Evolutionary conservation across 1,284 basidiomycete species (phyloP).

Genomic region (Rhodotorula sp.): DNA sequence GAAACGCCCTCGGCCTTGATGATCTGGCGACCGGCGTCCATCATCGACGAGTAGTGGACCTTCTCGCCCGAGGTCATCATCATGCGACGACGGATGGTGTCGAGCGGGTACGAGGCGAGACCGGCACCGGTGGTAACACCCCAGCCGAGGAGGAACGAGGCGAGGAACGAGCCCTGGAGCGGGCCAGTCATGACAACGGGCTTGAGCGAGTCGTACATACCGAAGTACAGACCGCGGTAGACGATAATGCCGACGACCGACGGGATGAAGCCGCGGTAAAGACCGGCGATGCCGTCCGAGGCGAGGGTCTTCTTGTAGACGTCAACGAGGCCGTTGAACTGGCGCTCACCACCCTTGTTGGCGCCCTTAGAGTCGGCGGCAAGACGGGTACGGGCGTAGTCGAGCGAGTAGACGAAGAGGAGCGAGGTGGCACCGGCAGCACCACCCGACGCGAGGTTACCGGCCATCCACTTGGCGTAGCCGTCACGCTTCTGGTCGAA

Average conservation of each 20-base stretch:
- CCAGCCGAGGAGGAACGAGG: slow-evolving; percentile 64
- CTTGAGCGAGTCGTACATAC: slow-evolving; percentile 73
- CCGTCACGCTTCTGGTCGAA: slow-evolving; percentile 47
- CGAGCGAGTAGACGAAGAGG: slow-evolving; percentile 96
- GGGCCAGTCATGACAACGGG: slow-evolving; percentile 85
- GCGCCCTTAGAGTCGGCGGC: slow-evolving; percentile 90
- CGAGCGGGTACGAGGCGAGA: slow-evolving; percentile 91
- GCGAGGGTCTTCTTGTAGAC: slow-evolving; percentile 92
- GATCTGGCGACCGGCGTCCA: slow-evolving; percentile 65
- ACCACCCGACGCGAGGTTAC: slow-evolving; percentile 88
- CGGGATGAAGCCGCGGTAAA: slow-evolving; percentile 93
- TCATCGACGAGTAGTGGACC: slow-evolving; percentile 64
- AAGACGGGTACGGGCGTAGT: slow-evolving; percentile 95
- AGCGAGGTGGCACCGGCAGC: slow-evolving; percentile 61
- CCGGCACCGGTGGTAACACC: slow-evolving; percentile 93
- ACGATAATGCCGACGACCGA: slow-evolving; percentile 94
- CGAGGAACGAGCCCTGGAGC: slow-evolving; percentile 84
- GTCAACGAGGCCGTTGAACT: slow-evolving; percentile 93
- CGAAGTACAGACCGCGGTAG: slow-evolving; percentile 85
- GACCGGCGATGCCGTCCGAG: slow-evolving; percentile 48
- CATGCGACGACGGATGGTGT: slow-evolving; percentile 74
- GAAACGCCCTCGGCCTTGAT: slow-evolving; percentile 79
- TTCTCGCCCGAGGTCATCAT: slow-evolving; percentile 69
- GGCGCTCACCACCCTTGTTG: slow-evolving; percentile 76
- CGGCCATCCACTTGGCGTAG: slow-evolving; percentile 47